phyloP scores from a whole-genome alignment of 2,329 filamentous ascomycete species.

The Calonectria pseudoreteaudii region DNA sequence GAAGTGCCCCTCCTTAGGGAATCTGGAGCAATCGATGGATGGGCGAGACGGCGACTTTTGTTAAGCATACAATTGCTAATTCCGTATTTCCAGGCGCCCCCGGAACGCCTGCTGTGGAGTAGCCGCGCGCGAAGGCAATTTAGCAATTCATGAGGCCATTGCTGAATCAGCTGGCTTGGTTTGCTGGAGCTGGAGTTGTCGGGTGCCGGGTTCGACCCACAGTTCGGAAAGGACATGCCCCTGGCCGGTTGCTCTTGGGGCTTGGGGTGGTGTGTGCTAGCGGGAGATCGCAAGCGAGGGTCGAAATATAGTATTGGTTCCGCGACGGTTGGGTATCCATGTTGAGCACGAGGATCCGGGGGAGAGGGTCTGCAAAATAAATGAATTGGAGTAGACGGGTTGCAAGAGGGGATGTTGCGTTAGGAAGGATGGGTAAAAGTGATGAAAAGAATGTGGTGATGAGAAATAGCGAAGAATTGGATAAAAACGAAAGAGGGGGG shows the following conservation, averaged over 20 bases:
- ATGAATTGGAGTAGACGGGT: background rate
- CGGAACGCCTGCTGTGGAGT: constrained; percentile 9
- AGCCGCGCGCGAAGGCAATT: constrained; percentile 22
- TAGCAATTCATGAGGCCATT: constrained; percentile 20
- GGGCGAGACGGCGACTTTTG: constrained; percentile 19
- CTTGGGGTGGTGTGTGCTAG: constrained; percentile 6
- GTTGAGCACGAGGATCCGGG: background rate
- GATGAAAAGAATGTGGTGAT: background rate
- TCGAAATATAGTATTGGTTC: background rate
- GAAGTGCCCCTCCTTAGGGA: background rate
- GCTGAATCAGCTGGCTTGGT: constrained; percentile 32
- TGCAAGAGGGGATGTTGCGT: background rate
- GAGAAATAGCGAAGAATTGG: background rate
- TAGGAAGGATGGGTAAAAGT: background rate
- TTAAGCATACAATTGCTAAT: constrained; percentile 23
- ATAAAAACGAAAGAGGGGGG: background rate
- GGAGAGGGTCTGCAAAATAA: background rate
- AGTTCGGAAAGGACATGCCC: background rate
- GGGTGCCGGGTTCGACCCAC: background rate
- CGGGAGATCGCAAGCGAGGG: background rate
- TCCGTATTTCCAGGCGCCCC: constrained; percentile 41
- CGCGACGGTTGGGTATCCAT: background rate
- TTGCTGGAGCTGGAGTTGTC: constrained; percentile 6
- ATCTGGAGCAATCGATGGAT: background rate
- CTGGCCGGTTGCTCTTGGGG: background rate